Evolutionary conservation across 1,284 basidiomycete species (phyloP).

Genomic region (Marasmius fiardii): DNA sequence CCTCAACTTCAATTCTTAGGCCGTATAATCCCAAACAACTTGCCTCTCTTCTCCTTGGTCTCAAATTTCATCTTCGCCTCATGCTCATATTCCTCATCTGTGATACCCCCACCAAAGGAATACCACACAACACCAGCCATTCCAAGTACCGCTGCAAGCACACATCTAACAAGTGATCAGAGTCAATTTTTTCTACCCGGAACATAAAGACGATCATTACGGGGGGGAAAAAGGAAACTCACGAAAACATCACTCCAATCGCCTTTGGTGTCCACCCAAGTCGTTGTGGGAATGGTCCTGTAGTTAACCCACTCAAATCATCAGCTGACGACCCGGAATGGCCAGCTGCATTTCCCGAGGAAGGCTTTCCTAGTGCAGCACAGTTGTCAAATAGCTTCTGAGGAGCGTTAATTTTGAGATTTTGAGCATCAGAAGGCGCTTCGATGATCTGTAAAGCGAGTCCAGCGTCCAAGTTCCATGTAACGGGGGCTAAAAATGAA

Average conservation of each 20-base stretch:
- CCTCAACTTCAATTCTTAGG: neutral
- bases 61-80: slow-evolving; percentile 55
- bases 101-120: slow-evolving; percentile 57
- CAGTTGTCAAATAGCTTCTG: slow-evolving; percentile 70
- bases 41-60: slow-evolving; percentile 43
- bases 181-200: no score
- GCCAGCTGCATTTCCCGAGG: slow-evolving; percentile 80
- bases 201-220: no score
- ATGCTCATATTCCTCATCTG: slow-evolving; percentile 75
- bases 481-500: slow-evolving; percentile 57
- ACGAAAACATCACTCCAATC: slow-evolving; percentile 81
- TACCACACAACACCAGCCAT: slow-evolving; percentile 85
- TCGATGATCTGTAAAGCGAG: slow-evolving; percentile 78
- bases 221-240: no score
- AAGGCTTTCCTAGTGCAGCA: slow-evolving; percentile 49
- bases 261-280: slow-evolving; percentile 78
- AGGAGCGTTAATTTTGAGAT: slow-evolving; percentile 41
- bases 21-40: slow-evolving; percentile 1
- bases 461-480: slow-evolving; percentile 79
- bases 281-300: slow-evolving; percentile 68
- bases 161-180: no score
- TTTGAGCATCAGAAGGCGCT: slow-evolving; percentile 52
- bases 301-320: slow-evolving; percentile 57
- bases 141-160: slow-evolving; percentile 79
- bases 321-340: slow-evolving; percentile 52